Evolutionary conservation across 1,139 yeast species (phyloP), one percentile per base, ranked within the genome.

Genomic region (Kodamaea plutei): DNA sequence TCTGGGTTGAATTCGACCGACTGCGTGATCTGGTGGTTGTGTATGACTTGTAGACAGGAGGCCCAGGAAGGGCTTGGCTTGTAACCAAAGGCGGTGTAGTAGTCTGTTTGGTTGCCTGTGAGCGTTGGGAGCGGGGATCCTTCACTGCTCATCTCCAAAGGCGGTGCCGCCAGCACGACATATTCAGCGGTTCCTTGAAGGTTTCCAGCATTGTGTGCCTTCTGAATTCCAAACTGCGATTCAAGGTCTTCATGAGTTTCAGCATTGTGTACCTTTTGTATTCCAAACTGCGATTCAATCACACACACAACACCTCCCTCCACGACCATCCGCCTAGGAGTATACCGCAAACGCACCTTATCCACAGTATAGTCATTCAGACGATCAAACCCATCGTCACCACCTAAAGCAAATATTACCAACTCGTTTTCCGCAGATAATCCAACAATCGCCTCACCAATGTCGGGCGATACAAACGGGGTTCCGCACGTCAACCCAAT

Each of bases 401-500:
- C 55, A 0, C 81, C 84, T 13, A 83, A 52, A 1, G 81, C 72
- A 49, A 82, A 73, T 23, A 85, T 82, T 2, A 70, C 59, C 43
- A 84, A 61, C 13, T 26, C 26, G 16, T 63, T 64, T 28, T 63
- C 66, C 4, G 69, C 74, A 23, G 66, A 61, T 8, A 83, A 64
- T 0, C 85, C 88, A 15, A 84, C 80, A 8, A 82, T 61, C 65
- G 89, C 65, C 54, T 73, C 56, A 55, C 72, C 73, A 32, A 76
- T 76, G 38, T 82, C 93, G 37, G 73, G 83, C 25, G 85, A 79
- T 12, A 66, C 61, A 46, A 85, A 79, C 0, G 78, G 61, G 2
- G 76, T 59, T 0, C 79, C 72, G 25, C 51, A 45, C 1, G 41
- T 29, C 3, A 68, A 48, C 20, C 45, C 45, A 2, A 52, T 43